phyloP scores from a whole-genome alignment of 768 basidiomycete species.

The Imleria badia region DNA sequence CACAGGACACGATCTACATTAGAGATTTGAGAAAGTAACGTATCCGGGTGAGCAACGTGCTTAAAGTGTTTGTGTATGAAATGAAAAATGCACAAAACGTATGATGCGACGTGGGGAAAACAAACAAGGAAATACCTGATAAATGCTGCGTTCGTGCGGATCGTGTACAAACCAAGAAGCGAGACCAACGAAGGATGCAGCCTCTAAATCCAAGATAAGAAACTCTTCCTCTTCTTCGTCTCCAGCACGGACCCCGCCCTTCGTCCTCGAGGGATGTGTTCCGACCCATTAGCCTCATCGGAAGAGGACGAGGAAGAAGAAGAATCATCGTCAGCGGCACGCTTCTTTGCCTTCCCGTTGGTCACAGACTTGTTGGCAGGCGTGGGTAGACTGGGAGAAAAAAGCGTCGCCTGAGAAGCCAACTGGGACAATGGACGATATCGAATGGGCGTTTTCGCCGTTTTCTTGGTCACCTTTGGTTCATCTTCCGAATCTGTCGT shows the following conservation, averaged over 20 bases:
- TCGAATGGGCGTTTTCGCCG: conserved; percentile 7
- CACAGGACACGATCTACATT: not conserved
- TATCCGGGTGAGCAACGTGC: not conserved
- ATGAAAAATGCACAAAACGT: not conserved
- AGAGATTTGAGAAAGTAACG: not conserved
- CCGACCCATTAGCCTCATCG: conserved; percentile 31
- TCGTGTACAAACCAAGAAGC: not conserved
- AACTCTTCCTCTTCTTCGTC: conserved; percentile 28
- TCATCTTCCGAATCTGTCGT: conserved; percentile 25
- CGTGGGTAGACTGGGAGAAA: conserved; percentile 37
- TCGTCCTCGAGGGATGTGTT: conserved; percentile 63
- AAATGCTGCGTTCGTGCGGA: not conserved
- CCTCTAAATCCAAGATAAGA: conserved; percentile 6
- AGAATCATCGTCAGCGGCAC: conserved; percentile 20
- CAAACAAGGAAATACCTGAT: not conserved
- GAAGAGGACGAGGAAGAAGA: conserved; percentile 41
- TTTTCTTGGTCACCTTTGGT: conserved; percentile 17
- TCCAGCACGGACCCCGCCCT: conserved; percentile 46
- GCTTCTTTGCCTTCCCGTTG: conserved; percentile 28
- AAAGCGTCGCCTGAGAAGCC: conserved; percentile 32
- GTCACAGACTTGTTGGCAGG: conserved; percentile 30
- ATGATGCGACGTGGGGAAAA: not conserved
- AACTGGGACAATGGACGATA: conserved; percentile 58
- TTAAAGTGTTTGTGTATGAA: not conserved
- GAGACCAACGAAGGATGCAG: not conserved